These are phyloP conservation scores for Blastobotrys indianensis DNA, from an alignment of 1,139 yeast genomes.

Conservation along the genomic window DNA sequence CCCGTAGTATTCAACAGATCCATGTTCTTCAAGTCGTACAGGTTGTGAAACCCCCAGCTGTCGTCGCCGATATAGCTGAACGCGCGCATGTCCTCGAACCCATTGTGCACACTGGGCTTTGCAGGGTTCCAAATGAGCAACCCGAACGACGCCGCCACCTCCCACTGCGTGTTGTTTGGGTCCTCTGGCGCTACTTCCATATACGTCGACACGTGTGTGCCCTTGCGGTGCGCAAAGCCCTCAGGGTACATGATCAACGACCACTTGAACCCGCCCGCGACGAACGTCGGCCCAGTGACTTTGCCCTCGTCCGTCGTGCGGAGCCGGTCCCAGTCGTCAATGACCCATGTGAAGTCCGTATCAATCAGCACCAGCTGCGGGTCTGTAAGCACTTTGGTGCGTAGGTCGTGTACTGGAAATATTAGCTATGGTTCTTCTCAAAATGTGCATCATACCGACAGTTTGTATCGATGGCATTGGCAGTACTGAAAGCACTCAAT, in stretches of 20 bases:
- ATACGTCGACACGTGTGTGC: constrained; percentile 28
- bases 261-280: constrained; percentile 69
- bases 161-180: constrained; percentile 52
- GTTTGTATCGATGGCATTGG: no score
- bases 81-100: constrained; percentile 67
- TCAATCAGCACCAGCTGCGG: constrained; percentile 27
- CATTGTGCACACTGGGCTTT: constrained; percentile 60
- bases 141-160: constrained; percentile 85
- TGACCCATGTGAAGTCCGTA: constrained; percentile 62
- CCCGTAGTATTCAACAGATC: constrained; percentile 47
- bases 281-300: constrained; percentile 47
- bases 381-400: constrained; percentile 11
- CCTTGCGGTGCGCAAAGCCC: constrained; percentile 33
- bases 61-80: constrained; percentile 38
- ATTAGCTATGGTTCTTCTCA: background rate
- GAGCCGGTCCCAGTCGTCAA: constrained; percentile 56
- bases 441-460: background rate
- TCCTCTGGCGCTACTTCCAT: constrained; percentile 30
- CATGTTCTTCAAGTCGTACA: constrained; percentile 55
- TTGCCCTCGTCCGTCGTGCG: constrained; percentile 19
- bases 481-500: no score
- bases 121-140: constrained; percentile 79
- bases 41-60: constrained; percentile 84
- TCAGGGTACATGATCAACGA: constrained; percentile 70
- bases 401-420: constrained; percentile 7